Conservation (phyloP, 371 early-diverging fungal species). For the Mortierella sp. region DNA sequence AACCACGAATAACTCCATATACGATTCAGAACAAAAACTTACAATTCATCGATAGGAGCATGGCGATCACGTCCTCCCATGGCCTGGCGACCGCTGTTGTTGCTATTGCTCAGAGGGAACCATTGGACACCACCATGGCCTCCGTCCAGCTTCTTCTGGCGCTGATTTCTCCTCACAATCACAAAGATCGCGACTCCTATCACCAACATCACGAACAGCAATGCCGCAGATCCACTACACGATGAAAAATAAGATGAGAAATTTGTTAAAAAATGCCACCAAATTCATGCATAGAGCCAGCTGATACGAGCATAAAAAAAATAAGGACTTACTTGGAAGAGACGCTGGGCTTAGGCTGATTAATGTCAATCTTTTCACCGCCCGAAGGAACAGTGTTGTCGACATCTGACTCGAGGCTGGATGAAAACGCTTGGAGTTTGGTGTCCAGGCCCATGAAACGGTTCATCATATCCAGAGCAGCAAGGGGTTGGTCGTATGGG, state of each 20-base stretch:
- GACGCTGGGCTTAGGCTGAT: conserved; percentile 13
- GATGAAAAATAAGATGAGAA: background rate
- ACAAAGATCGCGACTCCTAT: conserved; percentile 29
- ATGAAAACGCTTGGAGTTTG: conserved; percentile 29
- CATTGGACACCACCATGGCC: conserved; percentile 33
- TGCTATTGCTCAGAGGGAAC: conserved; percentile 34
- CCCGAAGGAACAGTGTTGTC: conserved; percentile 21
- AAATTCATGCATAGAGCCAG: background rate
- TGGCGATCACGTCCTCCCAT: background rate
- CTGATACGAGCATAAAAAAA: background rate
- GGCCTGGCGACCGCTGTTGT: background rate
- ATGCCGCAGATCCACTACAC: conserved; percentile 32
- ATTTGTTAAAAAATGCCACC: background rate
- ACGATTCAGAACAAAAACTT: background rate
- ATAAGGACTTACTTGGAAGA: conserved; percentile 21
- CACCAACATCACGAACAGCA: conserved; percentile 28
- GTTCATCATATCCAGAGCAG: conserved; percentile 81
- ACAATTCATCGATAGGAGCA: conserved; percentile 32
- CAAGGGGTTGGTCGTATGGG: conserved; percentile 80
- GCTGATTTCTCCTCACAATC: conserved; percentile 20
- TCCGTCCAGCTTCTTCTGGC: conserved; percentile 23
- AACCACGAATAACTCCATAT: background rate
- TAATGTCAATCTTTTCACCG: conserved; percentile 35
- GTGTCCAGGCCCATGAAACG: conserved; percentile 71
- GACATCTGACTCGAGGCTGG: conserved; percentile 26